Conservation (phyloP, 805 yeast species). For the Candida quercuum region DNA sequence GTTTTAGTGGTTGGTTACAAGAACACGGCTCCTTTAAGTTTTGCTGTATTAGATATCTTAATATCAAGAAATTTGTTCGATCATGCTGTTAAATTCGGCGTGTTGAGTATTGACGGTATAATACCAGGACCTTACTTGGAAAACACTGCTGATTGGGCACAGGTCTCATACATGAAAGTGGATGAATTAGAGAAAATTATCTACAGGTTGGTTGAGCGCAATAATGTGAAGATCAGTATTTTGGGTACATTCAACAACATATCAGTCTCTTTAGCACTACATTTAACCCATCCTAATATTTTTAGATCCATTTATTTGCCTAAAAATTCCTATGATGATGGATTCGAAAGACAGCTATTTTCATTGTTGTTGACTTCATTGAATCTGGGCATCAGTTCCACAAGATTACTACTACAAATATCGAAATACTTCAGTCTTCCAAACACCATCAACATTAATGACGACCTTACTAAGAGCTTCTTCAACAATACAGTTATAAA, state of each 20-base stretch:
- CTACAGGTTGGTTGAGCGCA: conserved; percentile 18
- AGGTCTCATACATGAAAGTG: not conserved
- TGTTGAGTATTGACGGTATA: conserved; percentile 32
- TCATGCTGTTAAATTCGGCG: conserved; percentile 23
- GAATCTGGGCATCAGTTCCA: conserved; percentile 43
- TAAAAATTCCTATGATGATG: conserved; percentile 27
- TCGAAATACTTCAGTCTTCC: conserved; percentile 37
- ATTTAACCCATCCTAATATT: conserved; percentile 52
- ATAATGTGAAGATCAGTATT: conserved; percentile 41
- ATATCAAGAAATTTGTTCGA: conserved; percentile 26
- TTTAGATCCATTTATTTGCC: conserved; percentile 46
- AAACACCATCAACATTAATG: conserved; percentile 17
- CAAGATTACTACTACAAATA: conserved; percentile 38
- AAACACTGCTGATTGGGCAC: conserved; percentile 19
- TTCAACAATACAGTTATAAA: conserved; percentile 24
- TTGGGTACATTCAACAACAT: conserved; percentile 48
- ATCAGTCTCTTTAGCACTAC: conserved; percentile 47
- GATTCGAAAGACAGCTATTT: conserved; percentile 38
- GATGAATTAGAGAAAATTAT: conserved; percentile 7
- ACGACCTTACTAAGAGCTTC: conserved; percentile 20
- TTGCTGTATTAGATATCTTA: conserved; percentile 40
- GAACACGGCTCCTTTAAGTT: conserved; percentile 47
- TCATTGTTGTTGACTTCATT: conserved; percentile 42
- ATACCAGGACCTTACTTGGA: conserved; percentile 33
- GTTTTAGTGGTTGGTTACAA: conserved; percentile 47